Conservation (phyloP, 495 filamentous ascomycete genomes). For the Penicillium malachiteum region DNA sequence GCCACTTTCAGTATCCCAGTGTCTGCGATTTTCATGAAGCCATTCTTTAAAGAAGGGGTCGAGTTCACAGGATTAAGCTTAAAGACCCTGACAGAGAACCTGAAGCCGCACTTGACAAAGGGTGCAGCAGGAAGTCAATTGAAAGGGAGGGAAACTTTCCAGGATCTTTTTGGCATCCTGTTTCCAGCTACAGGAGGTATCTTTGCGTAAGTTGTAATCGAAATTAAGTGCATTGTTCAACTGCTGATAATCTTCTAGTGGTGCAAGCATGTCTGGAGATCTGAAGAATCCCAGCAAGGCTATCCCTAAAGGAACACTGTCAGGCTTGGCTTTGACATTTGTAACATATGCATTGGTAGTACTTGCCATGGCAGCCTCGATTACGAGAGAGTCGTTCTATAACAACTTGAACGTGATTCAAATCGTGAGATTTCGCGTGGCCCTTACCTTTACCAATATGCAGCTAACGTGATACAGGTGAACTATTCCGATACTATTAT, state of each 20-base stretch:
- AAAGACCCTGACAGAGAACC: slow-evolving; percentile 67
- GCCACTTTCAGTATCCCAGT: slow-evolving; percentile 81
- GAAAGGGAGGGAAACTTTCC: slow-evolving; percentile 68
- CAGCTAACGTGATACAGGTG: slow-evolving; percentile 40
- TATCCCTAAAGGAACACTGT: slow-evolving; percentile 79
- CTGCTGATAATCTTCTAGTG: slow-evolving; percentile 40
- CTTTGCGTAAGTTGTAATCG: slow-evolving; percentile 51
- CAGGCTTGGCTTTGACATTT: slow-evolving; percentile 74
- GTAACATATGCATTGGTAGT: slow-evolving; percentile 74
- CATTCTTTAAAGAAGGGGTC: slow-evolving; percentile 65
- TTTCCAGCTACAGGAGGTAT: slow-evolving; percentile 83
- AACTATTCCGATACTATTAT: slow-evolving; percentile 71
- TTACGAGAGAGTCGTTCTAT: slow-evolving; percentile 71
- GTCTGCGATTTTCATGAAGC: slow-evolving; percentile 63
- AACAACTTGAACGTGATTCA: slow-evolving; percentile 77
- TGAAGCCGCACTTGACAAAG: slow-evolving; percentile 66
- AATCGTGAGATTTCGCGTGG: slow-evolving; percentile 44
- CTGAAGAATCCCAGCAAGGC: slow-evolving; percentile 78
- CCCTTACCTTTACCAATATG: neutral
- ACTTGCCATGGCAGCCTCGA: slow-evolving; percentile 74
- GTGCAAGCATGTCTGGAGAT: slow-evolving; percentile 91
- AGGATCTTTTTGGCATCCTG: slow-evolving; percentile 81
- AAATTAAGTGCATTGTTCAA: neutral
- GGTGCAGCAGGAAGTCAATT: slow-evolving; percentile 67
- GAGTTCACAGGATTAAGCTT: slow-evolving; percentile 74